Conservation (phyloP, 139 green algal species). For the Marvania coccoides region DNA sequence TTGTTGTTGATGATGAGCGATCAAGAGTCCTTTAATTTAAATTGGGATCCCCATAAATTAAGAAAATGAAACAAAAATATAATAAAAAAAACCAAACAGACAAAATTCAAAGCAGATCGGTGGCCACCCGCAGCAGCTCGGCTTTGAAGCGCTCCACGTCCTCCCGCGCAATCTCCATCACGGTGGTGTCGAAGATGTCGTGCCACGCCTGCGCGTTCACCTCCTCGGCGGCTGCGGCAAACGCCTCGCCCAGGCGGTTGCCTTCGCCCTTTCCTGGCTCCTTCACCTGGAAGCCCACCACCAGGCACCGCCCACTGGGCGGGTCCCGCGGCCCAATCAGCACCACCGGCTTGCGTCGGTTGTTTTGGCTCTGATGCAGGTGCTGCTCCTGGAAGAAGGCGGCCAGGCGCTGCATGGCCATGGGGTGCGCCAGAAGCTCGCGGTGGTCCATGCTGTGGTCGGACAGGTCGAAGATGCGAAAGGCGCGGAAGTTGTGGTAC, state of each 20-base stretch:
- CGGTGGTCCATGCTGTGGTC: constrained; percentile 28
- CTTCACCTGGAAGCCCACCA: constrained; percentile 25
- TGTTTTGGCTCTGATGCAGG: constrained; percentile 16
- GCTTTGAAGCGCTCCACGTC: constrained; percentile 32
- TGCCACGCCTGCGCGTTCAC: constrained; percentile 29
- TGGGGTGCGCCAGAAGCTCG: constrained; percentile 37
- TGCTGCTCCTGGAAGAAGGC: constrained; percentile 44
- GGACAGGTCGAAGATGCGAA: constrained; percentile 34
- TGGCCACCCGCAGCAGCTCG: constrained; percentile 20
- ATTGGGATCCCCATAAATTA: too few relatives aligned
- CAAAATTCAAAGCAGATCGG: constrained; percentile 2
- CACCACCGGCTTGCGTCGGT: constrained; percentile 24
- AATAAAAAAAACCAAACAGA: too few relatives aligned
- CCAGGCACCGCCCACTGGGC: constrained; percentile 14
- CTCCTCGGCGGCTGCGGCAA: constrained; percentile 20
- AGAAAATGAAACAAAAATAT: too few relatives aligned
- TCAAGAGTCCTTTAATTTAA: too few relatives aligned
- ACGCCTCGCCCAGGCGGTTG: constrained; percentile 28
- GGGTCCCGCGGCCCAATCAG: constrained; percentile 14
- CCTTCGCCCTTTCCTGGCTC: constrained; percentile 12
- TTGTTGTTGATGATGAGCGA: too few relatives aligned
- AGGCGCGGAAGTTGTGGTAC: constrained; percentile 34
- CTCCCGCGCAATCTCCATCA: constrained; percentile 20
- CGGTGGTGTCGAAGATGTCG: constrained; percentile 32
- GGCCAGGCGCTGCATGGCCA: constrained; percentile 42